Conservation (phyloP, 202 grass and related monocot genomes). For the Setaria italica region DNA sequence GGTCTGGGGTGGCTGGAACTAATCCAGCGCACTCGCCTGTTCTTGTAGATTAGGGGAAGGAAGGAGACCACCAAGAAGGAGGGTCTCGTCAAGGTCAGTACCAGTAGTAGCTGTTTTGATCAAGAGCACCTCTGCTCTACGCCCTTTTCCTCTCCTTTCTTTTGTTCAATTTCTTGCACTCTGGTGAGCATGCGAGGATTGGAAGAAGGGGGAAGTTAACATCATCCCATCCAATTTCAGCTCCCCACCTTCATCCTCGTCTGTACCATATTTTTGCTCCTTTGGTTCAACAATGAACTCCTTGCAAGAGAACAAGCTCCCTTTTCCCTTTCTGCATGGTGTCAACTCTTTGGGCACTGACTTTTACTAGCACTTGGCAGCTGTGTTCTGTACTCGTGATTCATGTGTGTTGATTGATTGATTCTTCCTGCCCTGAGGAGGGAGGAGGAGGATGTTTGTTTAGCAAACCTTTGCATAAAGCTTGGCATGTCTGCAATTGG, state of each 20-base stretch:
- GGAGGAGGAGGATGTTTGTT: background rate
- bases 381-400: background rate
- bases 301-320: conserved; percentile 38
- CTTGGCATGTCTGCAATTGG: conserved; percentile 26
- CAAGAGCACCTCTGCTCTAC: conserved; percentile 29
- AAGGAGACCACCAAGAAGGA: conserved; percentile 32
- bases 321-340: background rate
- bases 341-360: background rate
- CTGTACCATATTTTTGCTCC: conserved; percentile 74
- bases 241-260: conserved; percentile 6
- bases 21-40: conserved; percentile 18
- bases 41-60: conserved; percentile 55
- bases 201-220: background rate
- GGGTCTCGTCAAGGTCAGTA: conserved; percentile 53
- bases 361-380: background rate
- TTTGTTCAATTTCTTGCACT: conserved; percentile 50
- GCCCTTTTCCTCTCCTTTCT: conserved; percentile 25
- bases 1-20: conserved; percentile 69
- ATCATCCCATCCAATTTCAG: background rate
- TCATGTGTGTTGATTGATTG: conserved; percentile 23
- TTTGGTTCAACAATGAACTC: conserved; percentile 52
- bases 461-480: conserved; percentile 35
- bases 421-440: background rate
- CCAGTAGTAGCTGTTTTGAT: conserved; percentile 50
- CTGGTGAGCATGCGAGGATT: conserved; percentile 43